phyloP scores from a whole-genome alignment of 2,329 filamentous ascomycete genomes.

The Gliomastix tumulicola region DNA sequence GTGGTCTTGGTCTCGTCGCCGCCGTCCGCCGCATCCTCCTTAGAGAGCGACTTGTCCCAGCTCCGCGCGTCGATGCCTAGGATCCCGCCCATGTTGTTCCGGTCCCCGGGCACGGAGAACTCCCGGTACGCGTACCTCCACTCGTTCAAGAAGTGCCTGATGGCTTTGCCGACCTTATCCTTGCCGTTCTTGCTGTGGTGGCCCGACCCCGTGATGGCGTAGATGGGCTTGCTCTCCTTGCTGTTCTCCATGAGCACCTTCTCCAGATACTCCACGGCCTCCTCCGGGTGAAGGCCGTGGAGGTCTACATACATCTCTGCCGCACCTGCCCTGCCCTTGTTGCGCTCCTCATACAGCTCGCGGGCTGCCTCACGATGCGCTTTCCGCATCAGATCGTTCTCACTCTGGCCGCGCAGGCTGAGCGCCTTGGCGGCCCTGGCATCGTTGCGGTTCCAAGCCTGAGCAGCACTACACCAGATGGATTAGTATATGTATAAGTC shows the following conservation, averaged over 20 bases:
- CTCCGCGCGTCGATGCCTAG: constrained; percentile 61
- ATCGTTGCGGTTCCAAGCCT: constrained; percentile 98
- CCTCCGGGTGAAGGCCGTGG: constrained; percentile 96
- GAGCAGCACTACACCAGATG: constrained; percentile 62
- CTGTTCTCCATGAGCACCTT: constrained; percentile 79
- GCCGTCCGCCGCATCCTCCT: constrained; percentile 30
- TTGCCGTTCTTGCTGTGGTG: constrained; percentile 99
- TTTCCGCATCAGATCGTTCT: constrained; percentile 96
- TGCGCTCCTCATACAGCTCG: constrained; percentile 89
- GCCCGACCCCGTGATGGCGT: constrained; percentile 93
- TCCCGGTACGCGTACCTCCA: constrained; percentile 95
- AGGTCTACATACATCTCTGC: constrained; percentile 89
- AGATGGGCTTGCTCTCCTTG: constrained; percentile 68
- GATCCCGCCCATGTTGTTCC: constrained; percentile 73
- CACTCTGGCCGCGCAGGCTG: constrained; percentile 87
- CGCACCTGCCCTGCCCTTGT: constrained; percentile 54
- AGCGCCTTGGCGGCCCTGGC: constrained; percentile 92
- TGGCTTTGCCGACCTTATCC: constrained; percentile 94
- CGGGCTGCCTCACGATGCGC: constrained; percentile 90
- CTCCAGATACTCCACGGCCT: constrained; percentile 91
- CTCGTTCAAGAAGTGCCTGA: constrained; percentile 85
- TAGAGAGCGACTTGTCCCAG: constrained; percentile 54
- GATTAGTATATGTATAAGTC: neutral
- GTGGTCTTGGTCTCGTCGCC: constrained; percentile 25
- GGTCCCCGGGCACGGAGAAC: constrained; percentile 93